Base-by-base conservation (phyloP, 345 rosid genomes). In the Nasturtium officinale region DNA sequence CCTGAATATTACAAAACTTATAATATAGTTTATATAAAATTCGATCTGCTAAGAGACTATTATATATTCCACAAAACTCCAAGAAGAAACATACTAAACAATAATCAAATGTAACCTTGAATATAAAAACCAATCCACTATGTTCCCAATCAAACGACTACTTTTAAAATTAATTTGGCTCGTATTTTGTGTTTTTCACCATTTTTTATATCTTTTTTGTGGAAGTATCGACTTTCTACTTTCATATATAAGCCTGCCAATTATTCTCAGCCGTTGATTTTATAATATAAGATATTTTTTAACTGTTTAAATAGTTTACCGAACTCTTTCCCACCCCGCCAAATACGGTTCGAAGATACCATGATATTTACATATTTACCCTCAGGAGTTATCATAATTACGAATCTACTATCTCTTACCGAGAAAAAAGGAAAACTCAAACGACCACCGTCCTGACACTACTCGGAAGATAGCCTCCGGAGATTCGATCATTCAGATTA, bases 391-490 rank as follows among this genome's bases (percentile, higher is more conserved):
- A n/a, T 56, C 20, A 33, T 73, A 78, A 72, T 59, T 72, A 61
- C 69, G 74, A 38, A 43, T 26, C 57, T 61, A 53, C 50, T 61
- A 57, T 45, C 69, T 48, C 61, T 75, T 50, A 61, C 65, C 52
- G 43, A 10, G 43, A 11, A 40, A 59, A 7, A 61, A 21, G 25
- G n/a, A 60, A 47, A 83, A 84, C 50, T 86, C 89, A 63, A 79
- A 32, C 85, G 74, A 65, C 79, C 78, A 88, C 82, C 21, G 80
- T 76, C 76, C 79, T 83, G 65, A 87, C 77, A 54, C 77, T 77
- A 52, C 82, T 61, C 8, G 97, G 96, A 47, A 91, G 90, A 81
- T 83, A 78, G 7, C 90, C 89, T 37, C 85, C 90, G 1, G 60
- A 71, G 75, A 71, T 62, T 57, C 79, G 67, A 71, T 69, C 59